A percentile compares a stretch with the other conserved stretches of the same genome.
Evolutionary conservation across 495 filamentous ascomycete species (phyloP).

Genomic region (Aspergillus ostianus): DNA sequence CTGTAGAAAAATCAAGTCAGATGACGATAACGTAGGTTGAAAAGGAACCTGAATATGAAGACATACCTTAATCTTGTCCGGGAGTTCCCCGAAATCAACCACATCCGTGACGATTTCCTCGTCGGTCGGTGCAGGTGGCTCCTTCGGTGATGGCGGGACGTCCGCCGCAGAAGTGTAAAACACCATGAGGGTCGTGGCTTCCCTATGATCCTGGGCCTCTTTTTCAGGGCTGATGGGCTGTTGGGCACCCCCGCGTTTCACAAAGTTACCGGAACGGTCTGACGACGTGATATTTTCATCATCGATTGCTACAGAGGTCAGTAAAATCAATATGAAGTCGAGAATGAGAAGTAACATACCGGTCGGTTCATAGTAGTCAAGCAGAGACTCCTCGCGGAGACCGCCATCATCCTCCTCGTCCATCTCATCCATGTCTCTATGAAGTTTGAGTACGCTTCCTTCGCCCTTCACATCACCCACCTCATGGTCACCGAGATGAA

Average conservation of each 20-base stretch:
- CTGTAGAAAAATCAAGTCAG: constrained; percentile 24
- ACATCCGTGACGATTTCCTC: constrained; percentile 34
- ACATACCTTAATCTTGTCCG: constrained; percentile 48
- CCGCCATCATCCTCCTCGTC: constrained; percentile 68
- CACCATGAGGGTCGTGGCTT: constrained; percentile 77
- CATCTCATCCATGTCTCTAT: constrained; percentile 56
- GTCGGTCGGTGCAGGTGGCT: constrained; percentile 54
- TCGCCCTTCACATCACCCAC: constrained; percentile 70
- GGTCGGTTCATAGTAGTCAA: constrained; percentile 43
- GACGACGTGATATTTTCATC: constrained; percentile 51
- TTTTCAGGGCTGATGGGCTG: constrained; percentile 63
- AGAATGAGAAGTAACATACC: constrained; percentile 27
- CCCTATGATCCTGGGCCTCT: constrained; percentile 65
- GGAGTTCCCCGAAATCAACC: constrained; percentile 48
- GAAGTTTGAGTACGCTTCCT: constrained; percentile 77
- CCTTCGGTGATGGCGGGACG: constrained; percentile 73
- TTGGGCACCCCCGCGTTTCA: constrained; percentile 61
- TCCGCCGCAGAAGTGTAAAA: constrained; percentile 72
- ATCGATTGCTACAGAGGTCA: constrained; percentile 50
- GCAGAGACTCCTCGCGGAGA: constrained; percentile 44
- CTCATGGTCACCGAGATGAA: constrained; percentile 67
- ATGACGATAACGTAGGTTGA: not conserved
- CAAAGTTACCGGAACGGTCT: constrained; percentile 53
- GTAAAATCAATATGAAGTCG: constrained; percentile 1
- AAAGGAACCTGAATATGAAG: not conserved